phyloP scores from a whole-genome alignment of 164 flowering plant species.

The Aristolochia fimbriata region DNA sequence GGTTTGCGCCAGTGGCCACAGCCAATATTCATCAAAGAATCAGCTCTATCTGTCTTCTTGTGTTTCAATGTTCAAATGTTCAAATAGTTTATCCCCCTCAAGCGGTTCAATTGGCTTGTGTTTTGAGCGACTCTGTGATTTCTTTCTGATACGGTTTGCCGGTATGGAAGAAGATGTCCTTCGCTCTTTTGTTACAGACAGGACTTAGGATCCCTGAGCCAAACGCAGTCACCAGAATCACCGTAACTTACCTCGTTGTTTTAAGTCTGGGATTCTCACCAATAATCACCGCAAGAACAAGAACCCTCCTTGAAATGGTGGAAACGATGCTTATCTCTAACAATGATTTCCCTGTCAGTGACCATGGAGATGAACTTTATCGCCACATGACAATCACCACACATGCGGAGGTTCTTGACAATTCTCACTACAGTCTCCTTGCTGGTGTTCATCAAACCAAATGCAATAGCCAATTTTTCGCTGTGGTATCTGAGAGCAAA shows the following conservation, averaged over 20 bases:
- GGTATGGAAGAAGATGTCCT: too few species aligned
- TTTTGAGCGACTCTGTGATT: too few species aligned
- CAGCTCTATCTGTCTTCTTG: too few species aligned
- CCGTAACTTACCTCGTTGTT: not conserved
- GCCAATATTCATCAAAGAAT: too few species aligned
- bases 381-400: slow-evolving; percentile 62
- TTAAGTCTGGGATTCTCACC: slow-evolving; percentile 14
- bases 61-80: too few species aligned
- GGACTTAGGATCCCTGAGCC: too few species aligned
- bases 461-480: slow-evolving; percentile 75
- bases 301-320: slow-evolving; percentile 37
- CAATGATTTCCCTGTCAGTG: slow-evolving; percentile 28
- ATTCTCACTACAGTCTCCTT: slow-evolving; percentile 31
- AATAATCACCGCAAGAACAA: slow-evolving; percentile 39
- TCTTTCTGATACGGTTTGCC: too few species aligned
- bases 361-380: slow-evolving; percentile 36
- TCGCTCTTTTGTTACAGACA: too few species aligned
- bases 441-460: slow-evolving; percentile 44
- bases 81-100: too few species aligned
- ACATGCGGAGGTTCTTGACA: slow-evolving; percentile 70
- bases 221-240: too few species aligned
- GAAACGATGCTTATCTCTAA: slow-evolving; percentile 34
- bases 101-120: too few species aligned
- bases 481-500: slow-evolving; percentile 57
- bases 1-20: too few species aligned